Evolutionary conservation across 2,329 filamentous ascomycete species (phyloP), one percentile per base, ranked within the genome.

Genomic region (Gnomoniopsis smithogilvyi): DNA sequence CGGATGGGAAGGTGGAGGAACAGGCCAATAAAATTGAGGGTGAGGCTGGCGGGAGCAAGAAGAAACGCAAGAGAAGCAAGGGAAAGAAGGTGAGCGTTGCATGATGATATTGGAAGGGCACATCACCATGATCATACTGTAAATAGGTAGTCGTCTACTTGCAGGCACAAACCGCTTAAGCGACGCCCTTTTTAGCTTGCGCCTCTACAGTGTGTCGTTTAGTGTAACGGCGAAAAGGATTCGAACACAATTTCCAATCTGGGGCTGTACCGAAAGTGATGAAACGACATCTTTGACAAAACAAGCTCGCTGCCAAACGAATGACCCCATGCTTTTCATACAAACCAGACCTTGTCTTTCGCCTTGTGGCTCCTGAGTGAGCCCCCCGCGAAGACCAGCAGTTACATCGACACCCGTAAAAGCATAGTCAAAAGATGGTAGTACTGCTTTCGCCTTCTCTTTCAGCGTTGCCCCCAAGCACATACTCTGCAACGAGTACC

Each of bases 81-180:
- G 72, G 71, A 54, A 77, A 74, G 61, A 77, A 76, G 65, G 73
- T 70, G 64, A 69, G 62, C 10, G 49, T 54, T 17, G 30, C 22
- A 17, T 33, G 11, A 41, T 10, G 6, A 2, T 24, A 19, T 11
- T 7, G 21, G 17, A n/a, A n/a, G 26, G 14, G 6, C 6, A 26
- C 34, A n/a, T 19, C 48, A 47, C 19, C 1, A 10, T 22, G 14
- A 11, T 19, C n/a, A 22, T 19, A 11, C 2, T 22, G 3, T 38
- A 2, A 14, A 55, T 14, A 15, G 14, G 3, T 8, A 2, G 21
- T 30, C 8, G 4, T 30, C 26, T 30, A 30, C 26, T 30, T 30
- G 26, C 26, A 30, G 8, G 26, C 4, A 30, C 26, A 30, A 30
- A 4, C 26, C 26, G 26, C 26, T 30, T 8, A 30, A 30, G 4